phyloP scores from a whole-genome alignment of 1,139 yeast genomes.

The Scheffersomyces titani region DNA sequence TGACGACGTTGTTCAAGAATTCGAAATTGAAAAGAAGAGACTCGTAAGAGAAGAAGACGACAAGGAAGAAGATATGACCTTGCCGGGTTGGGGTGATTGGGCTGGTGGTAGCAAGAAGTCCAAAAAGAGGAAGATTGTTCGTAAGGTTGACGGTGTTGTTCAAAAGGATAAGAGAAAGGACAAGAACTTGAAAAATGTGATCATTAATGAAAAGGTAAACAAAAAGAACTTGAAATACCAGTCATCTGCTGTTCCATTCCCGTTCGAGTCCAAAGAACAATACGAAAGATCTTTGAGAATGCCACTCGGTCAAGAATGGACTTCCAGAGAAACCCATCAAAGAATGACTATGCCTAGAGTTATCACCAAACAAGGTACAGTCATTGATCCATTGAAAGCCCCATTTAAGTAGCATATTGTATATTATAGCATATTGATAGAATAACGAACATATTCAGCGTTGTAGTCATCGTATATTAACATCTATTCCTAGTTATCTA shows the following conservation, averaged over 20 bases:
- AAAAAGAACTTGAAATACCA: slow-evolving; percentile 84
- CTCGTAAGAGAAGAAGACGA: slow-evolving; percentile 82
- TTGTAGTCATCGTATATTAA: not conserved
- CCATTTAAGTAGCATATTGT: slow-evolving; percentile 43
- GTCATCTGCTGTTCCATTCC: slow-evolving; percentile 88
- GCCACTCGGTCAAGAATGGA: slow-evolving; percentile 99
- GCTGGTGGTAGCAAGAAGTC: slow-evolving; percentile 59
- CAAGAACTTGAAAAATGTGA: slow-evolving; percentile 73
- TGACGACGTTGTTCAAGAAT: slow-evolving; percentile 84
- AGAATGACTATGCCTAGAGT: slow-evolving; percentile 86
- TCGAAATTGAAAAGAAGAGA: slow-evolving; percentile 69
- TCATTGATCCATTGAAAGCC: slow-evolving; percentile 85
- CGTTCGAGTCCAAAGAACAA: slow-evolving; percentile 89
- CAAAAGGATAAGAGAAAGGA: slow-evolving; percentile 75
- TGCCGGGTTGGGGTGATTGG: slow-evolving; percentile 98
- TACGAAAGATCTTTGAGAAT: slow-evolving; percentile 90
- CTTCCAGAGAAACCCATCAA: slow-evolving; percentile 84
- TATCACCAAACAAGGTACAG: slow-evolving; percentile 82
- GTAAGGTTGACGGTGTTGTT: slow-evolving; percentile 73
- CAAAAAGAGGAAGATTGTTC: slow-evolving; percentile 63
- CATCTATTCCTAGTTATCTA: not conserved
- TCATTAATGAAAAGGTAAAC: slow-evolving; percentile 83
- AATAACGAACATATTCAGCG: not conserved
- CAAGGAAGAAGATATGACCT: slow-evolving; percentile 76
- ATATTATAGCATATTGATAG: not conserved